A percentile compares a stretch with the other conserved stretches of the same genome.
Evolutionary conservation across 768 basidiomycete species (phyloP).

Genomic region (Lentinula boryana): DNA sequence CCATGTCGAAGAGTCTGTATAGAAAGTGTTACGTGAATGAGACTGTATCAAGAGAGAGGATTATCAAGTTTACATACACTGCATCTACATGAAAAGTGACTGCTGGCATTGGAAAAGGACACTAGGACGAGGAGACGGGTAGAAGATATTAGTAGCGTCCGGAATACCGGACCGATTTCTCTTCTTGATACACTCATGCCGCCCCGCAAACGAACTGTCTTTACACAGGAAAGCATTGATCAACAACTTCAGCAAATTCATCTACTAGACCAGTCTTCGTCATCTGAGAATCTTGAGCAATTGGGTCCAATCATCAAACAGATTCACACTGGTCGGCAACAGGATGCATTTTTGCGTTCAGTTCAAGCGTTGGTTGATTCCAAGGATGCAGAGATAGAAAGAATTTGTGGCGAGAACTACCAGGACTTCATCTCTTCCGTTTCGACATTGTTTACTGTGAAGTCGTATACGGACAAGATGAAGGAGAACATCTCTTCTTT

Average conservation of each 20-base stretch:
- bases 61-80: conserved; percentile 22
- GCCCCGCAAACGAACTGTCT: conserved; percentile 67
- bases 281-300: conserved; percentile 92
- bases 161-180: not conserved
- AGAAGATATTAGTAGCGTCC: not conserved
- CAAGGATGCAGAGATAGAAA: conserved; percentile 95
- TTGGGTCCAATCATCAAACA: conserved; percentile 94
- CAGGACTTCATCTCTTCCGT: conserved; percentile 97
- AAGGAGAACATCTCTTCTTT: conserved; percentile 87
- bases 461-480: conserved; percentile 93
- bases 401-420: conserved; percentile 93
- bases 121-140: not conserved
- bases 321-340: conserved; percentile 81
- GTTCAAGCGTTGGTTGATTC: conserved; percentile 85
- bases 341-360: conserved; percentile 84
- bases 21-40: not conserved
- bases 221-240: conserved; percentile 81
- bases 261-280: conserved; percentile 79
- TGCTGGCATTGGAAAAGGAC: conserved; percentile 20
- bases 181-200: conserved; percentile 45
- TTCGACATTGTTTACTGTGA: conserved; percentile 91
- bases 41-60: not conserved
- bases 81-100: conserved; percentile 32
- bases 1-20: conserved; percentile 73
- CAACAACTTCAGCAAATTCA: conserved; percentile 90